Conservation (phyloP, 116 monocot species). For the Iris pallida region DNA sequence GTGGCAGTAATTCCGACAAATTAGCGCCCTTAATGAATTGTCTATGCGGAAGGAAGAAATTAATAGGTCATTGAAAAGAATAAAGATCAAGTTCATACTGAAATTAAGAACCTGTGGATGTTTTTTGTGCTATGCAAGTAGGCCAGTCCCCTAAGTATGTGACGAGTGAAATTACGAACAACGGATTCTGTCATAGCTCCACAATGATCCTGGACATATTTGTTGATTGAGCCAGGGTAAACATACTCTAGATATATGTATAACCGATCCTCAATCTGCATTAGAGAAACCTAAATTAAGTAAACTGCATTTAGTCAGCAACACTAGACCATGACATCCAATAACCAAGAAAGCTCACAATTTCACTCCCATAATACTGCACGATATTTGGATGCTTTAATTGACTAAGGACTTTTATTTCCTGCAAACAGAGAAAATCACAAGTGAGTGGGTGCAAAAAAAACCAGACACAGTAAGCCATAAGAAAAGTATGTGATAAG, state of each 20-base stretch:
- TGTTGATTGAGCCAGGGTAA: slow-evolving; percentile 77
- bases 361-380: slow-evolving; percentile 81
- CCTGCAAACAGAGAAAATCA: slow-evolving; percentile 31
- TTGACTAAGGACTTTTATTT: slow-evolving; percentile 78
- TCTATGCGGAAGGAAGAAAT: too few species aligned
- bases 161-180: slow-evolving; percentile 80
- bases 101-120: slow-evolving; percentile 57
- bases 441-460: slow-evolving; percentile 1
- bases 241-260: slow-evolving; percentile 86
- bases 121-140: slow-evolving; percentile 66
- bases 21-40: too few species aligned
- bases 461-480: too few species aligned
- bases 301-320: not conserved
- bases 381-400: slow-evolving; percentile 81
- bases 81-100: not conserved
- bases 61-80: too few species aligned
- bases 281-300: not conserved
- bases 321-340: not conserved
- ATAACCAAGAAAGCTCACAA: slow-evolving; percentile 32
- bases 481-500: too few species aligned
- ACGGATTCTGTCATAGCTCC: slow-evolving; percentile 80
- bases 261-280: slow-evolving; percentile 63
- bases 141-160: slow-evolving; percentile 68
- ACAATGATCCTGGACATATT: slow-evolving; percentile 58
- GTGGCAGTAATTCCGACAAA: too few species aligned